Percentiles rank a stretch among this genome's conserved stretches.
Conservation (phyloP, 176 grass and related monocot genomes). For the Oryza rufipogon region DNA sequence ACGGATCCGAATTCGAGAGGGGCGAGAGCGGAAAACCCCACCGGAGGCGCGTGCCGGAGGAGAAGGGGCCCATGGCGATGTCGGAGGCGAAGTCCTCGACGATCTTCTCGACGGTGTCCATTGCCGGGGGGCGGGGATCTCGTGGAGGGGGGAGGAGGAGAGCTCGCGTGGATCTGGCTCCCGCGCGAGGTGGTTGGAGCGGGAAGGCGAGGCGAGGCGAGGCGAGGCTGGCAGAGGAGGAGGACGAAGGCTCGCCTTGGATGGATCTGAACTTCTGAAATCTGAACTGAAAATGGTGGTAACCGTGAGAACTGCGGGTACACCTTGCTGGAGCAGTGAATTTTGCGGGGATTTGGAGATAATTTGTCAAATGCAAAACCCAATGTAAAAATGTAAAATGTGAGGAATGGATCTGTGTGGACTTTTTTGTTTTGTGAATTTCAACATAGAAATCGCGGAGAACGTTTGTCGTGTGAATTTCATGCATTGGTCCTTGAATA, state of each 20-base stretch:
- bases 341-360: too few species aligned
- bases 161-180: constrained; percentile 48
- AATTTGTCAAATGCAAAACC: too few species aligned
- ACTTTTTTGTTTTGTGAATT: too few species aligned
- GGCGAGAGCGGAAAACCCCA: background rate
- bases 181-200: constrained; percentile 43
- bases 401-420: background rate
- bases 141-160: background rate
- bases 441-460: too few species aligned
- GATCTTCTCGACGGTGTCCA: constrained; percentile 59
- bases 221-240: constrained; percentile 22
- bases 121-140: constrained; percentile 12
- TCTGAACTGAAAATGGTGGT: too few species aligned
- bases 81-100: constrained; percentile 62
- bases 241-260: constrained; percentile 33
- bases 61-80: constrained; percentile 80
- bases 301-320: too few species aligned
- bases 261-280: too few species aligned
- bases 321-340: too few species aligned
- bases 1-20: constrained; percentile 1
- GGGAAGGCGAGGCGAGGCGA: constrained; percentile 12
- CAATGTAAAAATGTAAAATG: too few species aligned
- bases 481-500: too few species aligned
- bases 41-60: constrained; percentile 89
- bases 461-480: too few species aligned